Evolutionary conservation across 1,284 basidiomycete genomes (phyloP).

Genomic region (Peniophora sp.): DNA sequence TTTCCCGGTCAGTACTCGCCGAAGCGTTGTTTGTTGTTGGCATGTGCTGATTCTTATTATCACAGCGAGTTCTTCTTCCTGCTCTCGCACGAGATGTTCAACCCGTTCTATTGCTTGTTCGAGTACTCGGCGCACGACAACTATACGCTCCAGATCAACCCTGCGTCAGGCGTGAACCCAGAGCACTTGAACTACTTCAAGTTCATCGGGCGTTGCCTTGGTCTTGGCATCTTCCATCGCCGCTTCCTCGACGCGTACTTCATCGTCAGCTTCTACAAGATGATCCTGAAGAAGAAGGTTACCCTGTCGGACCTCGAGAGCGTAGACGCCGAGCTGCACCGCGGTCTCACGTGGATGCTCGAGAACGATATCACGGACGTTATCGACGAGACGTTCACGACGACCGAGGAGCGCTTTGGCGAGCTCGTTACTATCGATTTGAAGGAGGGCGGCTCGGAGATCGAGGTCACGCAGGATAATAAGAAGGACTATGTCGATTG

Average conservation of each 20-base stretch:
- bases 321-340: constrained; percentile 85
- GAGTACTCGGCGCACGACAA: constrained; percentile 99
- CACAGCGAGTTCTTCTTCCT: constrained; percentile 99
- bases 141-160: constrained; percentile 98
- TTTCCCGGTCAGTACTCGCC: constrained; percentile 64
- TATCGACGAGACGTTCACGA: constrained; percentile 91
- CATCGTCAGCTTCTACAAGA: constrained; percentile 98
- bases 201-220: constrained; percentile 93
- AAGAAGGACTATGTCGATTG: constrained; percentile 98
- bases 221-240: constrained; percentile 96
- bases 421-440: constrained; percentile 93
- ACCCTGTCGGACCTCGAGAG: constrained; percentile 83
- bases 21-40: too few relatives aligned
- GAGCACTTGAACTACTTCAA: constrained; percentile 99
- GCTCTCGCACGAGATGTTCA: constrained; percentile 96
- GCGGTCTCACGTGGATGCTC: constrained; percentile 97
- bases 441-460: constrained; percentile 78
- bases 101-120: constrained; percentile 99
- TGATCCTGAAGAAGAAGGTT: constrained; percentile 89
- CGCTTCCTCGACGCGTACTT: constrained; percentile 99
- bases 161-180: constrained; percentile 95
- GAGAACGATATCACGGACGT: constrained; percentile 95
- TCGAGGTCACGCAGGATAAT: constrained; percentile 93
- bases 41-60: constrained; percentile 1
- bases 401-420: constrained; percentile 95